A percentile compares a stretch with the other conserved stretches of the same genome.
These are phyloP conservation scores for Barnettozyma californica DNA, from an alignment of 805 yeast species.

Conservation along the genomic window DNA sequence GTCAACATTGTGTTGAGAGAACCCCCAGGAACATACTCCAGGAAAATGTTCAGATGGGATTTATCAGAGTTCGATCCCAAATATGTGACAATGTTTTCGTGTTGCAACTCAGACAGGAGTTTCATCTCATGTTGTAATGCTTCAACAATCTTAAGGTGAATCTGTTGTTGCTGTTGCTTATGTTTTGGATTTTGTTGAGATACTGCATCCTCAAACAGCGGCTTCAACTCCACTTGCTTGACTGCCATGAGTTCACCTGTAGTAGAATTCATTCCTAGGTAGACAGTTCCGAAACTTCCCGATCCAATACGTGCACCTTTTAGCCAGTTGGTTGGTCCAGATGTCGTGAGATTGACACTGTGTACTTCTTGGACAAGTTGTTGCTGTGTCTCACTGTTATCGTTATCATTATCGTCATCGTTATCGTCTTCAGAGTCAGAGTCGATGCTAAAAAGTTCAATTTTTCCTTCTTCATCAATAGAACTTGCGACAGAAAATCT, in stretches of 20 bases:
- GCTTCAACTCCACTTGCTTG: constrained; percentile 78
- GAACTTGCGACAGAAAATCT: constrained; percentile 24
- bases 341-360: constrained; percentile 18
- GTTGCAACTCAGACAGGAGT: constrained; percentile 72
- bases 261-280: constrained; percentile 82
- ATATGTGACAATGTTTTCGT: constrained; percentile 89
- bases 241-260: constrained; percentile 98
- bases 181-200: constrained; percentile 24
- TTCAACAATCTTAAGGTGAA: constrained; percentile 58
- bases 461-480: constrained; percentile 19
- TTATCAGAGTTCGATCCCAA: constrained; percentile 81
- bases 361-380: constrained; percentile 3
- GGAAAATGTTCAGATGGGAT: constrained; percentile 68
- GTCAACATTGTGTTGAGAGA: constrained; percentile 64
- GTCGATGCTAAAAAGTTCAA: constrained; percentile 23
- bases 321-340: constrained; percentile 80
- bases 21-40: constrained; percentile 72
- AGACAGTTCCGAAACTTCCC: constrained; percentile 93
- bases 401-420: constrained; percentile 2
- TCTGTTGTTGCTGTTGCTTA: constrained; percentile 24
- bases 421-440: constrained; percentile 19
- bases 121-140: constrained; percentile 81
- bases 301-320: constrained; percentile 91
- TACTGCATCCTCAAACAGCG: constrained; percentile 29
- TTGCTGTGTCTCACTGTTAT: too few relatives aligned